Conservation (phyloP, 257 asterid genomes). For the Datura wrightii region DNA sequence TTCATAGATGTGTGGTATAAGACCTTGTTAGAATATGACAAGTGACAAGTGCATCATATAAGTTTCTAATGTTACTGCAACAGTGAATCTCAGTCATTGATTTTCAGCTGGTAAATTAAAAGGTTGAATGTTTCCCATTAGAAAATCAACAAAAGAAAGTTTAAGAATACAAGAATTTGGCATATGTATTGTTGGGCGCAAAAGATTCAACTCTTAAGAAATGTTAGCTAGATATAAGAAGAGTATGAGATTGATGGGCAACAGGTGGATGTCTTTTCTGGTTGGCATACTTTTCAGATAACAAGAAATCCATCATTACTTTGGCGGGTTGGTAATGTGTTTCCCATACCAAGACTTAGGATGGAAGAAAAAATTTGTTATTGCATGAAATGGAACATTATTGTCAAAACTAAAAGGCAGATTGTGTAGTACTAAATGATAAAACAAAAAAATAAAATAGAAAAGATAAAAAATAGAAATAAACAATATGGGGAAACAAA, state of each 20-base stretch:
- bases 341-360: neutral
- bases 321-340: neutral
- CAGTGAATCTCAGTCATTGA: constrained; percentile 1
- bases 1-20: neutral
- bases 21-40: constrained; percentile 6
- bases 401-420: neutral
- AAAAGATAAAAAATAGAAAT: neutral
- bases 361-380: constrained; percentile 21
- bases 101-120: constrained; percentile 4
- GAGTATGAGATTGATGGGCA: neutral
- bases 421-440: constrained; percentile 5
- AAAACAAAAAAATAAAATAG: neutral
- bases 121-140: neutral
- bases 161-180: neutral
- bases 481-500: constrained; percentile 6
- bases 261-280: constrained; percentile 12
- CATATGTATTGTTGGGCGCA: neutral
- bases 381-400: neutral
- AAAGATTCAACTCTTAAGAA: constrained; percentile 6
- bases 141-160: neutral
- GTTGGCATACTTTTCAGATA: neutral
- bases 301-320: neutral
- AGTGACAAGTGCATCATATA: neutral
- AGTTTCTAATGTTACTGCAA: neutral
- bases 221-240: neutral